Evolutionary conservation across 2,329 filamentous ascomycete genomes (phyloP), one percentile per base, ranked within the genome.

Genomic region (Sclerotinia subarctica): DNA sequence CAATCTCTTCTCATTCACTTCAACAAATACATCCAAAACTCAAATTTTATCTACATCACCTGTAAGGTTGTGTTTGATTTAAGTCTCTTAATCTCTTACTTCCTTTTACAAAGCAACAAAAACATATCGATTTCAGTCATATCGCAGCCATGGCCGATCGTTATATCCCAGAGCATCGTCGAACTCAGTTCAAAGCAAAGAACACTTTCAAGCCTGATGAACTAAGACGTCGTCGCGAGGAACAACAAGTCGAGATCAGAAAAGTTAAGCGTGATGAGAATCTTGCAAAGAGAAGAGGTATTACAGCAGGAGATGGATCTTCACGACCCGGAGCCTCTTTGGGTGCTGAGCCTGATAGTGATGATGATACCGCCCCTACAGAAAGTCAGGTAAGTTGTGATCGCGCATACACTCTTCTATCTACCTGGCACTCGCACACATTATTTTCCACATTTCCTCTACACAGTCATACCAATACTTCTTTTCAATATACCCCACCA

Each of bases 181-280:
- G 95, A 79, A 97, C 93, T 74, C 94, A 97, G 84, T 99, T 97
- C 90, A 99, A 99, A 90, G 95, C 95, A 67, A 97, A 97, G 88
- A 94, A 92, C 82, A 93, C 93, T 78, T 98, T 99, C 87, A 97
- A 97, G 88, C 94, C 94, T 77, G 95, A 99, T 81, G 95, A 99
- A 85, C 90, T 99, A 74, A 93, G 95, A 80, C 94, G 95, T 78
- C 95, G 95, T 79, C 95, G 95, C 79, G 95, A 99, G 81, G 95
- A 99, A 83, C 94, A 97, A 82, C 95, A 98, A 84, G 95, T 99
- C 74, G 95, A 99, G 84, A 99, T 99, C 79, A 90, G 95, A 80
- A 97, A 96, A 84, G 92, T 94, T 73, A 98, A 98, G 88, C 90
- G 95, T 79, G 95, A 99, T 83, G 95, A 99, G 85, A 98, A 97